Percentiles rank a stretch among this genome's conserved stretches.
Conservation (phyloP, 305 asterid genomes). For the Fraxinus angustifolia region DNA sequence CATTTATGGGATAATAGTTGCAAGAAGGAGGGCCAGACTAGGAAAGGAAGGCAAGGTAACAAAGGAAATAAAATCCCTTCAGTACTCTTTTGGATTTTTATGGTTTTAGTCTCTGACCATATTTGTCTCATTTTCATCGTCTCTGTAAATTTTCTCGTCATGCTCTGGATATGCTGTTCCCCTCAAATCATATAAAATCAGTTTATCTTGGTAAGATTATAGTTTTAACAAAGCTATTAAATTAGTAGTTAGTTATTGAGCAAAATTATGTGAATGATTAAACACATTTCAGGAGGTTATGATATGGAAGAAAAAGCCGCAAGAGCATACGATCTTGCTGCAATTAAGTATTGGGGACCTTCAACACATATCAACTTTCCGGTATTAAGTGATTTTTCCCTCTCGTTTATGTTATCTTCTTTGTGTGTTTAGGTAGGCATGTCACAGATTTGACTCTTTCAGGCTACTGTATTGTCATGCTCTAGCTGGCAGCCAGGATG, state of each 20-base stretch:
- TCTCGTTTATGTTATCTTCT: neutral
- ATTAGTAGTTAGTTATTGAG: neutral
- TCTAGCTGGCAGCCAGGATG: neutral
- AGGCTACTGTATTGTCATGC: too few species aligned
- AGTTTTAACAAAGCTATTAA: neutral
- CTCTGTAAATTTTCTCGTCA: constrained; percentile 30
- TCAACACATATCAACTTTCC: constrained; percentile 58
- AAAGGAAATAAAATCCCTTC: constrained; percentile 11
- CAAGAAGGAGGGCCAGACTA: constrained; percentile 79
- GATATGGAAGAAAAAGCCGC: constrained; percentile 81
- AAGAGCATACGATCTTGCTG: constrained; percentile 74
- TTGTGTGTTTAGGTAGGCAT: neutral
- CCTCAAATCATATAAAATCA: constrained; percentile 19
- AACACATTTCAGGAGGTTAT: constrained; percentile 49
- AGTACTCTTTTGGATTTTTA: neutral
- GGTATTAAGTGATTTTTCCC: constrained; percentile 23
- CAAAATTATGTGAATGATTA: neutral
- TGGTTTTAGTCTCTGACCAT: neutral
- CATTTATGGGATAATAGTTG: constrained; percentile 84
- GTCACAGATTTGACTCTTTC: neutral
- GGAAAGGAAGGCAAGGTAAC: constrained; percentile 79
- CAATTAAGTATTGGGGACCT: constrained; percentile 73
- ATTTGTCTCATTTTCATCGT: constrained; percentile 3
- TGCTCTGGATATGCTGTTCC: constrained; percentile 25
- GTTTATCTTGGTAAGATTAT: constrained; percentile 66